Base-by-base conservation (phyloP, 1,284 basidiomycete genomes). In the Apiotrichum brassicae region DNA sequence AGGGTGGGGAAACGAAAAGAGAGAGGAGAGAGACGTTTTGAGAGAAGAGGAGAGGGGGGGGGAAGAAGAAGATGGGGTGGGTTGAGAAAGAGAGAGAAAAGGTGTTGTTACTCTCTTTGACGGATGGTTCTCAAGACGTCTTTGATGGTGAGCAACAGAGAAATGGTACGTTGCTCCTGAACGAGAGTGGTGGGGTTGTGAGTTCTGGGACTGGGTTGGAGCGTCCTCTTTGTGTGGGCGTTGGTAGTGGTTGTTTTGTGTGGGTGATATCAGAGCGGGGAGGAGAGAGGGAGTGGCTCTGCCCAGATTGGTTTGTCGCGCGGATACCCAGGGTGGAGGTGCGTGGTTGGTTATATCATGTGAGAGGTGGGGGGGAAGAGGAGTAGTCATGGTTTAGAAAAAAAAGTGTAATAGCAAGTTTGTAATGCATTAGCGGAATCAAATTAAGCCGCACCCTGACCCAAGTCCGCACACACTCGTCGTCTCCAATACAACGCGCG, bases 61-160 rank as follows among this genome's bases (percentile, higher is more conserved):
- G 33, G 33, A 16, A 5, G 33, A 7, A 18, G 8, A 34, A n/a
- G n/a, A n/a, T n/a, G n/a, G n/a, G n/a, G n/a, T n/a, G n/a, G n/a
- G n/a, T n/a, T n/a, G n/a, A n/a, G n/a, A n/a, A n/a, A n/a, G n/a
- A n/a, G n/a, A n/a, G n/a, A n/a, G n/a, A n/a, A n/a, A n/a, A 20
- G 19, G 35, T 19, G 35, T 20, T 36, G 5, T 18, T 40, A 13
- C 14, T 16, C 12, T 25, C 6, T 6, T 7, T 25, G 23, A 40
- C 5, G 16, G 38, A 30, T 25, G 38, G 16, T 42, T 18, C 40
- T 42, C 40, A 25, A 42, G 26, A 42, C 40, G 40, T 42, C 40
- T 32, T 32, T 42, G 40, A 30, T 42, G 40, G 28, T 42, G 40
- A 42, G 40, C 40, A 22, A 42, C 19, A 42, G 25, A 42, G 24